phyloP scores from a whole-genome alignment of 768 basidiomycete genomes.

The Lentinula sp. region DNA sequence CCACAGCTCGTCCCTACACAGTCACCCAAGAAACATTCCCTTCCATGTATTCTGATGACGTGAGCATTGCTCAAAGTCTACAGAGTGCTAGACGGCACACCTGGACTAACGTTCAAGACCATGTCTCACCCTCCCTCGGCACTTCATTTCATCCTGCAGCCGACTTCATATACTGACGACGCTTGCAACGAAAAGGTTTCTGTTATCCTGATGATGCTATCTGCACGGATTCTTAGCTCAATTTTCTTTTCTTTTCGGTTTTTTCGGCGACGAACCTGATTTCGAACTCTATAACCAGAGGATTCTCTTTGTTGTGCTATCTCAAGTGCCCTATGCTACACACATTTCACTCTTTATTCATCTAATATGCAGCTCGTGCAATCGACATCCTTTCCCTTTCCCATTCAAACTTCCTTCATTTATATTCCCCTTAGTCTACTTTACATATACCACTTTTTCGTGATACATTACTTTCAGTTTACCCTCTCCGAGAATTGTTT shows the following conservation, averaged over 20 bases:
- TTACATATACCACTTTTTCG: background rate
- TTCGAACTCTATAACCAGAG: background rate
- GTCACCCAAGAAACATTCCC: background rate
- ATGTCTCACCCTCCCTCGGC: slow-evolving; percentile 16
- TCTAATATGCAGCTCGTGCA: background rate
- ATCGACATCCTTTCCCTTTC: background rate
- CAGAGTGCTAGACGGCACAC: background rate
- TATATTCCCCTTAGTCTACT: background rate
- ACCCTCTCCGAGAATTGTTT: background rate
- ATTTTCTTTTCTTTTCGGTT: background rate
- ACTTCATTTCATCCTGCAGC: slow-evolving; percentile 23
- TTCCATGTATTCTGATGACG: background rate
- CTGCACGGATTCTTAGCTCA: background rate
- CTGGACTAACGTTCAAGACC: background rate
- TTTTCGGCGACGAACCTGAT: background rate
- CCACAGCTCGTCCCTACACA: background rate
- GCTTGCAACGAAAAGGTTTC: background rate
- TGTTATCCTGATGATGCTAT: background rate
- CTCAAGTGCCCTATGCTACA: background rate
- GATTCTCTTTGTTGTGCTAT: background rate
- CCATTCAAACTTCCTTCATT: background rate
- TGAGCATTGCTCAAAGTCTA: slow-evolving; percentile 4
- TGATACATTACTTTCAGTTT: background rate
- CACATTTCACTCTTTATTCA: background rate
- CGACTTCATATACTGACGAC: background rate